Conservation (phyloP, 2,329 filamentous ascomycete species). For the Endothia cerciana region DNA sequence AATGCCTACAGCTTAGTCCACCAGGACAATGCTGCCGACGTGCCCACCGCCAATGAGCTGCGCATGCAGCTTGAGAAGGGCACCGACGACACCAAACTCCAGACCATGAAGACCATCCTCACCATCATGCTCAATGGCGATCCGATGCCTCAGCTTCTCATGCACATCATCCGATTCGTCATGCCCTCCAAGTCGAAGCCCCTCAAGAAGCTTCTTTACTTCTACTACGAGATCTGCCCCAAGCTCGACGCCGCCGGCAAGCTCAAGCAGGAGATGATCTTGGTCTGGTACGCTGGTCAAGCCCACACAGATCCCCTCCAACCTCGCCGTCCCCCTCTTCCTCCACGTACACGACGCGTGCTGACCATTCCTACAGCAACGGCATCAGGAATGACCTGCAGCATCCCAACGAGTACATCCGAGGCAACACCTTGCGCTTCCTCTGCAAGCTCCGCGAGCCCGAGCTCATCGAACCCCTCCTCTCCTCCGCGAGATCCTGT, state of each 20-base stretch:
- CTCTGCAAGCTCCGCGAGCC: constrained; percentile 94
- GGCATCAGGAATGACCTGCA: constrained; percentile 97
- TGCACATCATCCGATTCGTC: constrained; percentile 99
- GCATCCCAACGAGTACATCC: constrained; percentile 97
- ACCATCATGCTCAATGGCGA: constrained; percentile 98
- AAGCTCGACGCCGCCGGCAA: constrained; percentile 92
- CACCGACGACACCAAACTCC: constrained; percentile 87
- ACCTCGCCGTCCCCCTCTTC: constrained; percentile 10
- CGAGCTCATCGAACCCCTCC: constrained; percentile 92
- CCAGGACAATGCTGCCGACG: constrained; percentile 94
- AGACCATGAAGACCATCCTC: constrained; percentile 95
- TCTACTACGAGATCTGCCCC: constrained; percentile 99
- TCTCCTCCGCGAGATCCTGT: constrained; percentile 89
- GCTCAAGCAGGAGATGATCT: constrained; percentile 98
- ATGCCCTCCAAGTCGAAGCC: constrained; percentile 98
- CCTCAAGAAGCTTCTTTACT: constrained; percentile 97
- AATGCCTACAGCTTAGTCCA: constrained; percentile 96
- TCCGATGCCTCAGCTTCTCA: constrained; percentile 90
- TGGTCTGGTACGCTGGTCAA: constrained; percentile 76
- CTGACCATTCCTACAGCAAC: constrained; percentile 65
- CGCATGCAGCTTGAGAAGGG: constrained; percentile 93
- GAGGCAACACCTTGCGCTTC: constrained; percentile 97
- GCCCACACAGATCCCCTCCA: background rate
- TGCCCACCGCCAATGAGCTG: constrained; percentile 87
- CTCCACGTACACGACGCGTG: constrained; percentile 1